Conservation (phyloP, 345 rosid species). For the Geranium rotundifolium region DNA sequence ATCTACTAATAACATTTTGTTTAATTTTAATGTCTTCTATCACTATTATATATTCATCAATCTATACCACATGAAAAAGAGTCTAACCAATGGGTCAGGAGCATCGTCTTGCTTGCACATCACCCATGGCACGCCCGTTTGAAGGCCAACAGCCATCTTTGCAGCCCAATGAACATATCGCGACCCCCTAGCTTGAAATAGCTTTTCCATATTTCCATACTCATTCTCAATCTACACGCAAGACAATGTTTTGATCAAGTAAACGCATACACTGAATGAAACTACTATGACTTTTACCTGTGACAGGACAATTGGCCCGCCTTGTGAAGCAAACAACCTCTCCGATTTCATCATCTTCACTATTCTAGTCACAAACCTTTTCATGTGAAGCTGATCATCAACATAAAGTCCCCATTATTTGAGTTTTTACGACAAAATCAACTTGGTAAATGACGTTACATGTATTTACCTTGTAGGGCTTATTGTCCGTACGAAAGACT, state of each 20-base stretch:
- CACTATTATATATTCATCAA: too few relatives aligned
- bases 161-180: slow-evolving; percentile 74
- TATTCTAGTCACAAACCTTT: slow-evolving; percentile 40
- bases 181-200: slow-evolving; percentile 42
- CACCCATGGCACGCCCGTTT: slow-evolving; percentile 81
- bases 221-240: slow-evolving; percentile 64
- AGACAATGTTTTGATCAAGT: too few relatives aligned
- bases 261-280: too few relatives aligned
- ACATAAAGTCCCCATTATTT: background rate
- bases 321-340: slow-evolving; percentile 64
- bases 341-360: slow-evolving; percentile 63
- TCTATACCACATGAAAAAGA: slow-evolving; percentile 1
- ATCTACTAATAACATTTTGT: too few relatives aligned
- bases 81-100: slow-evolving; percentile 72
- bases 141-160: slow-evolving; percentile 50
- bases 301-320: slow-evolving; percentile 79
- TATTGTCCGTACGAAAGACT: slow-evolving; percentile 60
- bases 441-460: too few relatives aligned
- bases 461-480: slow-evolving; percentile 54
- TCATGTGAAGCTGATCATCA: slow-evolving; percentile 48
- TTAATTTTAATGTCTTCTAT: too few relatives aligned
- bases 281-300: slow-evolving; percentile 29
- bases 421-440: too few relatives aligned
- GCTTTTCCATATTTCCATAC: slow-evolving; percentile 40
- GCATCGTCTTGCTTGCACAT: slow-evolving; percentile 90